phyloP scores from a whole-genome alignment of 1,284 basidiomycete genomes.

The Coniferiporia weirii region DNA sequence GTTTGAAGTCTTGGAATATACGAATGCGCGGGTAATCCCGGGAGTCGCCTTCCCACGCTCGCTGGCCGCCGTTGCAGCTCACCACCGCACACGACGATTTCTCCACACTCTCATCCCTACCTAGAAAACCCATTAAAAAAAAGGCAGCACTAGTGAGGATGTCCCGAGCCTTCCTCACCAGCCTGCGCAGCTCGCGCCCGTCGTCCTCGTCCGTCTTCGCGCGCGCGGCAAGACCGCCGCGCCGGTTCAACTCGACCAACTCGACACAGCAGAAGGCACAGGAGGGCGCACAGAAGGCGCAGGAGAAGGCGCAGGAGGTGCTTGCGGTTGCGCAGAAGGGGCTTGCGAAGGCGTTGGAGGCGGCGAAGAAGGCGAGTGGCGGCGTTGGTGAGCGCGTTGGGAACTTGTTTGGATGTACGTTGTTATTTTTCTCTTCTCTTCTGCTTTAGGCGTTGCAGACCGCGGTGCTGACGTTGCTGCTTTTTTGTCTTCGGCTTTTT shows the following conservation, averaged over 20 bases:
- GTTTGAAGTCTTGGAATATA: no score
- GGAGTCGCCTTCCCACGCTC: background rate
- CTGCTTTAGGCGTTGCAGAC: constrained; percentile 1
- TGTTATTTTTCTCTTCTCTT: background rate
- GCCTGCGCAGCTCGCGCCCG: background rate
- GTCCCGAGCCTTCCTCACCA: background rate
- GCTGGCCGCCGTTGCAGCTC: background rate
- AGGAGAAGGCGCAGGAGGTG: constrained; percentile 67
- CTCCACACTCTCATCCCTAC: background rate
- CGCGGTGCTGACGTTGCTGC: background rate
- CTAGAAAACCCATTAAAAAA: background rate
- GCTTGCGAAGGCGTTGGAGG: constrained; percentile 47
- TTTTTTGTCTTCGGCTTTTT: background rate
- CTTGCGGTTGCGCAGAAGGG: constrained; percentile 53
- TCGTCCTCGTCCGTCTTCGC: constrained; percentile 8
- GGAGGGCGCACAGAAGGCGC: constrained; percentile 28
- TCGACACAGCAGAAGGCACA: constrained; percentile 20
- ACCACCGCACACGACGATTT: background rate
- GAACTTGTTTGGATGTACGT: constrained; percentile 62
- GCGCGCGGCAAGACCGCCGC: constrained; percentile 1
- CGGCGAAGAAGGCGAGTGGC: constrained; percentile 49
- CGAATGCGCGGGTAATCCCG: no score
- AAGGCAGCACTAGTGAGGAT: background rate
- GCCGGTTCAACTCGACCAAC: constrained; percentile 13
- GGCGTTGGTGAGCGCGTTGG: constrained; percentile 57